Evolutionary conservation across 78 protist species (phyloP).

Genomic region (Fonticula alba): DNA sequence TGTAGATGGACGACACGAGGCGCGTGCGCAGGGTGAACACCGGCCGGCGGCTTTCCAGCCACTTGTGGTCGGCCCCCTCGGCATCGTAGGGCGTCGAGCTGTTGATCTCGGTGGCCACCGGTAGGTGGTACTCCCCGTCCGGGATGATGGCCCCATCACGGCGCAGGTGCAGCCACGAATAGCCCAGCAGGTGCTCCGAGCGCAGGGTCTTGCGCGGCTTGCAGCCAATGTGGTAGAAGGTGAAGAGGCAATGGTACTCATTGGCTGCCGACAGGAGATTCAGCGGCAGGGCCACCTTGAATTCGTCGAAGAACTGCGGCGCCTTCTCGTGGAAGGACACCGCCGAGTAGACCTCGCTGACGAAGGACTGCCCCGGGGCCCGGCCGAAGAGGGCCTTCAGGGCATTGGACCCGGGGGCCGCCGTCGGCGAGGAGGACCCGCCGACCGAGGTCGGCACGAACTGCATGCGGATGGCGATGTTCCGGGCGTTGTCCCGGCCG

Average conservation of each 20-base stretch:
- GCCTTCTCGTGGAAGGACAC: slow-evolving; percentile 4
- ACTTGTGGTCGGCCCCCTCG: neutral
- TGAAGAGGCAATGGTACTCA: neutral
- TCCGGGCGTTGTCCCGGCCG: no score
- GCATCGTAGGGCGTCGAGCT: neutral
- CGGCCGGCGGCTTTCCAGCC: neutral
- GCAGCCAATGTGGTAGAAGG: neutral
- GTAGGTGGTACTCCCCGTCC: neutral
- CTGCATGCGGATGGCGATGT: neutral
- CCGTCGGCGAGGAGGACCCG: no score
- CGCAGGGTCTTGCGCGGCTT: neutral
- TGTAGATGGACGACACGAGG: neutral
- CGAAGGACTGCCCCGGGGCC: neutral
- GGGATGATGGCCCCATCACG: neutral
- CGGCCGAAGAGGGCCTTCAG: neutral
- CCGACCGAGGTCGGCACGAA: neutral
- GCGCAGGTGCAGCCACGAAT: neutral
- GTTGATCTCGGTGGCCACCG: neutral
- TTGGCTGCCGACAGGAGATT: neutral
- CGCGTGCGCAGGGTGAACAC: neutral
- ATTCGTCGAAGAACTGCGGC: neutral
- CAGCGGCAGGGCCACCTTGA: slow-evolving; percentile 1
- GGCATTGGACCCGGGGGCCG: neutral
- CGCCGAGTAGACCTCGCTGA: neutral
- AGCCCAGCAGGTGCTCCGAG: neutral